Conservation (phyloP, 768 basidiomycete species). For the Basidioascus undulatus region DNA sequence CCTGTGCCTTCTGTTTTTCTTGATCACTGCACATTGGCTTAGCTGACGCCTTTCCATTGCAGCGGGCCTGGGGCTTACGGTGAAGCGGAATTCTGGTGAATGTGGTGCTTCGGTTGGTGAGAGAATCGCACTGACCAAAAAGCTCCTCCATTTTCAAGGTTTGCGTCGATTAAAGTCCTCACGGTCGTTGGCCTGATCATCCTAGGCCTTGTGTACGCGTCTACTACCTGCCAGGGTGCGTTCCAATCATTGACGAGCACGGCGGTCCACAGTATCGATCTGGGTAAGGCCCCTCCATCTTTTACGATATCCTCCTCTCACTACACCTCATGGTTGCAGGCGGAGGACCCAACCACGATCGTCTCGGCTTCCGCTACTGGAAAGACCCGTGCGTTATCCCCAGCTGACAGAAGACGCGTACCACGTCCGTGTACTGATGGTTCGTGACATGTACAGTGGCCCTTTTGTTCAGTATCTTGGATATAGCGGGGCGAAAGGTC, state of each 20-base stretch:
- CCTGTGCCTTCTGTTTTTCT: background rate
- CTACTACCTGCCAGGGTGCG: background rate
- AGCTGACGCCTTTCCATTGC: slow-evolving; percentile 7
- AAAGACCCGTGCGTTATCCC: background rate
- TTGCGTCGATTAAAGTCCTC: slow-evolving; percentile 20
- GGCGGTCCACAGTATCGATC: background rate
- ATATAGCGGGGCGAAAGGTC: slow-evolving; percentile 29
- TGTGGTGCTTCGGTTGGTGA: no score
- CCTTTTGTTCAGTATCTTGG: slow-evolving; percentile 22
- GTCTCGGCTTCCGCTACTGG: slow-evolving; percentile 20
- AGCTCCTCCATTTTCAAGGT: no score
- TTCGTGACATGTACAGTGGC: no score
- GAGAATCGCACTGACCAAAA: no score
- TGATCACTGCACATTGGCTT: background rate
- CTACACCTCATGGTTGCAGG: slow-evolving; percentile 17
- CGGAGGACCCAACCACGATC: slow-evolving; percentile 16
- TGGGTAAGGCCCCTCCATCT: slow-evolving; percentile 2
- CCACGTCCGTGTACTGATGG: no score
- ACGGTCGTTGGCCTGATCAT: slow-evolving; percentile 20
- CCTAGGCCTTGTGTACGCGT: slow-evolving; percentile 5
- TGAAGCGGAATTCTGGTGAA: slow-evolving; percentile 19
- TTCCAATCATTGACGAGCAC: slow-evolving; percentile 1
- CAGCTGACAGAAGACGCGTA: slow-evolving; percentile 9
- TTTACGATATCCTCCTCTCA: background rate
- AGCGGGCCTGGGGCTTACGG: slow-evolving; percentile 9